These are phyloP conservation scores for Botrytis sinoallii DNA, from an alignment of 2,329 filamentous ascomycete genomes.

Conservation along the genomic window DNA sequence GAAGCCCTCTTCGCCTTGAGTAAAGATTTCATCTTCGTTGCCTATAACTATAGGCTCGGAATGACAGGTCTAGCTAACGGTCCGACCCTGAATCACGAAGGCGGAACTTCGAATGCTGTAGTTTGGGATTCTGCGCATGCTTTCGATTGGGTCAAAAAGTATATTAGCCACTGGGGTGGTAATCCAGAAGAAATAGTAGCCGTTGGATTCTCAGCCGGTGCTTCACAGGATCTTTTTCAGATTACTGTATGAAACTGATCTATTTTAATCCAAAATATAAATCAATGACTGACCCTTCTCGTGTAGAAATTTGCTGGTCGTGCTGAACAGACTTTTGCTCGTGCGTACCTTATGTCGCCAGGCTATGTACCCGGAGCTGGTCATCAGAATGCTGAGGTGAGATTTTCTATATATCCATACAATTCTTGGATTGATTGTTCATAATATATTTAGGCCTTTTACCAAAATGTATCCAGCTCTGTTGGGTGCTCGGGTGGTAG, in stretches of 20 bases:
- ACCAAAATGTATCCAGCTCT: conserved; percentile 37
- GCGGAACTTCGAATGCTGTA: conserved; percentile 30
- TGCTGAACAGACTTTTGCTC: conserved; percentile 36
- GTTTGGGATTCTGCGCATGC: conserved; percentile 44
- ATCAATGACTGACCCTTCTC: conserved; percentile 7
- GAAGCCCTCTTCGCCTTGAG: conserved; percentile 37
- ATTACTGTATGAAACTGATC: conserved; percentile 25
- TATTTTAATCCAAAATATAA: too few relatives aligned
- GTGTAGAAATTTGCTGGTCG: conserved; percentile 36
- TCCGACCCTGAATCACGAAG: conserved; percentile 35
- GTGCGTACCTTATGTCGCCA: conserved; percentile 38
- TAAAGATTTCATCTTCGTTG: conserved; percentile 36
- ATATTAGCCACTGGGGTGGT: conserved; percentile 47
- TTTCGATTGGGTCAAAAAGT: conserved; percentile 48
- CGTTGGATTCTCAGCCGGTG: conserved; percentile 52
- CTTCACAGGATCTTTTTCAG: conserved; percentile 39
- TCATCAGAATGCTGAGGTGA: neutral
- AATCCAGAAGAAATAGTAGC: conserved; percentile 45
- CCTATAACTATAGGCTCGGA: conserved; percentile 39
- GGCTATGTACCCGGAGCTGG: conserved; percentile 37
- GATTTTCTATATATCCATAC: neutral
- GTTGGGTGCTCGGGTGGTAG: conserved; percentile 37
- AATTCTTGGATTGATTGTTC: neutral
- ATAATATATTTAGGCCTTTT: conserved; percentile 27
- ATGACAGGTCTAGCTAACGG: conserved; percentile 36